Conservation (phyloP, 257 asterid genomes). For the Solanum megistacrolobum region DNA sequence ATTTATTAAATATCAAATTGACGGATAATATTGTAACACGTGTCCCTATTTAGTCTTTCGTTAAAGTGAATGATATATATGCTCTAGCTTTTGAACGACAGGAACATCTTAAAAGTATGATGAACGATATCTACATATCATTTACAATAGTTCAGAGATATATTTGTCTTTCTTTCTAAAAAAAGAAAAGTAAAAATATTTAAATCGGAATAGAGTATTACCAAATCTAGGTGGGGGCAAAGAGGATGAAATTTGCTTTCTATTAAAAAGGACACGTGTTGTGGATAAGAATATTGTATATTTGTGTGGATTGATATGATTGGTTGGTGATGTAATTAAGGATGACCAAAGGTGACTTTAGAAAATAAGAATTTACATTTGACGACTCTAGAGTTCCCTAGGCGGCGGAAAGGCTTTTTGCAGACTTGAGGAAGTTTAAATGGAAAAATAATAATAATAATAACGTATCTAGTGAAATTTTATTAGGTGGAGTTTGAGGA, state of each 20-base stretch:
- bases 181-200: too few relatives aligned
- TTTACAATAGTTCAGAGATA: too few relatives aligned
- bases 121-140: rapidly evolving
- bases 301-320: not conserved
- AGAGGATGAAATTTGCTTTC: not conserved
- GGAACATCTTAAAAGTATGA: rapidly evolving
- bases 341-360: not conserved
- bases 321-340: constrained; percentile 1
- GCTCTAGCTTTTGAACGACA: too few relatives aligned
- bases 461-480: too few relatives aligned
- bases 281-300: not conserved
- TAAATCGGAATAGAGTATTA: not conserved
- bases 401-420: constrained; percentile 29
- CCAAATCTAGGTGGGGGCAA: not conserved
- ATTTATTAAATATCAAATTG: too few relatives aligned
- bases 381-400: constrained; percentile 24
- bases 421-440: not conserved
- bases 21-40: rapidly evolving
- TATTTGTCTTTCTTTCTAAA: too few relatives aligned
- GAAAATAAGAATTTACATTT: constrained; percentile 9
- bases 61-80: too few relatives aligned
- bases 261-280: constrained; percentile 10
- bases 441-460: not conserved
- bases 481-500: rapidly evolving
- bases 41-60: too few relatives aligned